Evolutionary conservation across 306 rosid genomes (phyloP).

Genomic region (Macrotyloma uniflorum): DNA sequence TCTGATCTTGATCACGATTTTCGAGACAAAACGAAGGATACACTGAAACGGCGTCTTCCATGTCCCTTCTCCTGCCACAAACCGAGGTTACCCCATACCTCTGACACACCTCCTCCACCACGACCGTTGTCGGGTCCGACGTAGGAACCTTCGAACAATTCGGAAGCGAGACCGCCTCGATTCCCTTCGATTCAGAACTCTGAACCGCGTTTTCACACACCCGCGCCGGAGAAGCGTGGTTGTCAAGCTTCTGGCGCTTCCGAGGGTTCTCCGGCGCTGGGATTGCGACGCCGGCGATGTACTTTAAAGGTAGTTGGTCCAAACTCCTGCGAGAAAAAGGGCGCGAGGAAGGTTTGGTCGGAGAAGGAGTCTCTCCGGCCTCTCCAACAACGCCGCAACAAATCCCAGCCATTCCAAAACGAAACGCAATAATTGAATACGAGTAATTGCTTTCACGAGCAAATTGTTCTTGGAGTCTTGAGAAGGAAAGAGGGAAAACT

Average conservation of each 20-base stretch:
- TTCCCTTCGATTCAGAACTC: neutral
- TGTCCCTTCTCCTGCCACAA: conserved; percentile 88
- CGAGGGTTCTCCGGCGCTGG: conserved; percentile 33
- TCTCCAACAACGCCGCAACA: conserved; percentile 79
- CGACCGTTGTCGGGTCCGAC: neutral
- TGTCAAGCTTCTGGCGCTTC: conserved; percentile 62
- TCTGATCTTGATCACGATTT: neutral
- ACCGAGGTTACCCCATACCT: conserved; percentile 77
- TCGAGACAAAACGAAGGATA: conserved; percentile 44
- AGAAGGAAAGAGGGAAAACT: neutral
- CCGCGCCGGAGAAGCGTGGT: neutral
- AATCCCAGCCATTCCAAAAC: conserved; percentile 64
- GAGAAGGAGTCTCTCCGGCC: conserved; percentile 52
- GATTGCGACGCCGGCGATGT: conserved; percentile 48
- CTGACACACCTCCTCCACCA: conserved; percentile 20
- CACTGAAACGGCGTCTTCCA: conserved; percentile 86
- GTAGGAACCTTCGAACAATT: neutral
- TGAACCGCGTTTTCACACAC: conserved; percentile 35
- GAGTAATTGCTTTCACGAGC: neutral
- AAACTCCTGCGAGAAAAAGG: conserved; percentile 55
- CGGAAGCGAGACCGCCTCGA: neutral
- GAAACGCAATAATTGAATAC: neutral
- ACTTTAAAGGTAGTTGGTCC: conserved; percentile 48
- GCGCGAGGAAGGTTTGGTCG: conserved; percentile 47
- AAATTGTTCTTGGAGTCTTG: neutral